Conservation (phyloP, 1,139 yeast species). For the Ogataea hybrid region DNA sequence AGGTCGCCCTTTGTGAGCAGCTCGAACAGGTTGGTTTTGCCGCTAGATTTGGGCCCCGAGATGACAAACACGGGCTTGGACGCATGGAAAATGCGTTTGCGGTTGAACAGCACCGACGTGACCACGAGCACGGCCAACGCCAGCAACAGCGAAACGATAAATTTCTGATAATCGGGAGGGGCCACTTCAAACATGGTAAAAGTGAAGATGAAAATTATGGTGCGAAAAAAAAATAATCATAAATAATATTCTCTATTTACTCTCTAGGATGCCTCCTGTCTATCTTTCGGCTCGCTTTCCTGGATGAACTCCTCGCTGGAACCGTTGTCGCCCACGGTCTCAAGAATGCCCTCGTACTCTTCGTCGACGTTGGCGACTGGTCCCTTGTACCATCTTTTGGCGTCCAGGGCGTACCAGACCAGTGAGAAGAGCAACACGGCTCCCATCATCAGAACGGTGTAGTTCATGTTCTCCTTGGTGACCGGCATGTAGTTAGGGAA, state of each 20-base stretch:
- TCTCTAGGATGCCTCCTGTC: neutral
- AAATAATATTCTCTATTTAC: neutral
- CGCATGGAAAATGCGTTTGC: slow-evolving; percentile 30
- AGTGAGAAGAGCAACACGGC: slow-evolving; percentile 32
- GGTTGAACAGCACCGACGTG: slow-evolving; percentile 24
- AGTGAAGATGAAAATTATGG: neutral
- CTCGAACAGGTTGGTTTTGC: slow-evolving; percentile 70
- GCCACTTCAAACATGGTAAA: slow-evolving; percentile 2
- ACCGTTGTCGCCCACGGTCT: slow-evolving; percentile 36
- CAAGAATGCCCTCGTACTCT: slow-evolving; percentile 27
- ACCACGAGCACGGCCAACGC: slow-evolving; percentile 24
- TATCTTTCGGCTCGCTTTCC: neutral
- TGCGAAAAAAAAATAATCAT: neutral
- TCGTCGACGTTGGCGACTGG: slow-evolving; percentile 32
- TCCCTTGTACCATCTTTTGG: slow-evolving; percentile 34
- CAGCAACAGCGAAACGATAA: slow-evolving; percentile 20
- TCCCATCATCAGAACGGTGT: slow-evolving; percentile 43
- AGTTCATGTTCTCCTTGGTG: slow-evolving; percentile 46
- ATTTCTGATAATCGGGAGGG: slow-evolving; percentile 7
- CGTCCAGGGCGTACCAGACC: slow-evolving; percentile 33
- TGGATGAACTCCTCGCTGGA: neutral
- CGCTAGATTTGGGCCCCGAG: slow-evolving; percentile 69
- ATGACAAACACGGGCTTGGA: slow-evolving; percentile 54
- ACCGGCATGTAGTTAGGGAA: slow-evolving; percentile 53
- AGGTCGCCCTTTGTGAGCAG: slow-evolving; percentile 31